These are phyloP conservation scores for Termitomyces sp. DNA, from an alignment of 768 basidiomycete species.

Conservation along the genomic window DNA sequence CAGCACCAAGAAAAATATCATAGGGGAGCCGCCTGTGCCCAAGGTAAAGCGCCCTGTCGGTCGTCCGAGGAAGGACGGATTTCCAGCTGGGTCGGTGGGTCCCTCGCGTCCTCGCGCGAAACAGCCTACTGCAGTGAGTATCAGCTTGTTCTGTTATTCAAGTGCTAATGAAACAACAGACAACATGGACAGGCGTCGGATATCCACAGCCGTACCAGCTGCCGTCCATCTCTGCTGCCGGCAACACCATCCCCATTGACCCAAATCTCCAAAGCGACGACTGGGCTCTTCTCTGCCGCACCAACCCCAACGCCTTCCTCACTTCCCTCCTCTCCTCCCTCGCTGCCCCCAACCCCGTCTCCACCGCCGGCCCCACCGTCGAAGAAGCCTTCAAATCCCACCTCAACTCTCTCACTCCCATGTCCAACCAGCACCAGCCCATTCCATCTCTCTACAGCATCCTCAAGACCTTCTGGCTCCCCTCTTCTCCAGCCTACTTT, in stretches of 20 bases:
- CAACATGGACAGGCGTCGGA: conserved; percentile 4
- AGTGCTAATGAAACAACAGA: too few relatives aligned
- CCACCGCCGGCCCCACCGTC: conserved; percentile 57
- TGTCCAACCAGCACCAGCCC: conserved; percentile 39
- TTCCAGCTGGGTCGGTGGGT: conserved; percentile 73
- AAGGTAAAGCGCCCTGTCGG: conserved; percentile 79
- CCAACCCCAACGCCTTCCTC: conserved; percentile 55
- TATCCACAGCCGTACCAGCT: conserved; percentile 5
- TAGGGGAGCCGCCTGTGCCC: conserved; percentile 32
- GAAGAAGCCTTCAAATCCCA: conserved; percentile 81
- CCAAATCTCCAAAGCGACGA: conserved; percentile 52
- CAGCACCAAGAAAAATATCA: conserved; percentile 64
- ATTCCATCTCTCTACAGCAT: conserved; percentile 74
- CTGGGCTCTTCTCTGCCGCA: conserved; percentile 59
- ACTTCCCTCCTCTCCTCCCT: conserved; percentile 53
- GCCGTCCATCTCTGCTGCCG: background rate
- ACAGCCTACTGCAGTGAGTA: background rate
- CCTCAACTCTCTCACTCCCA: conserved; percentile 58
- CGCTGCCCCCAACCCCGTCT: conserved; percentile 59
- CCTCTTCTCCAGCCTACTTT: conserved; percentile 74
- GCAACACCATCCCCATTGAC: conserved; percentile 47
- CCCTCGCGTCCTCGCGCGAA: conserved; percentile 26
- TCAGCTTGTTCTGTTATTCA: too few relatives aligned
- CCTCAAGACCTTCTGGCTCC: conserved; percentile 82
- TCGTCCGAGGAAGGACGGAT: conserved; percentile 76